Conservation (phyloP, 805 yeast species). For the Hemisphaericaspora nanyangensis region DNA sequence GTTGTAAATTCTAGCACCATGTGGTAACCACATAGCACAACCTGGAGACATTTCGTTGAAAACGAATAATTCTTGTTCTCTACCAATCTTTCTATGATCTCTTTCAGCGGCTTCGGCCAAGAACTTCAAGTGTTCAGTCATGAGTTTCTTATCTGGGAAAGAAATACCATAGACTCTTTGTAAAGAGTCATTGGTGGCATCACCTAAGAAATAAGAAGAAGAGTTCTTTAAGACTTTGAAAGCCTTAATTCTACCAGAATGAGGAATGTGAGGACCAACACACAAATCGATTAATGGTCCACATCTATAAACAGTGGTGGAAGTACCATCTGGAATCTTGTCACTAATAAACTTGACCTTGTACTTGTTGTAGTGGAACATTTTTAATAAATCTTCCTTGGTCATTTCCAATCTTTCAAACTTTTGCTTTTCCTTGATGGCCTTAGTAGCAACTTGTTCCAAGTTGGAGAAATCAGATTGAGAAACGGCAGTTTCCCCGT, state of each 20-base stretch:
- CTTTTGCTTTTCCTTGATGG: conserved; percentile 91
- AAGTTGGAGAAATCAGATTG: conserved; percentile 80
- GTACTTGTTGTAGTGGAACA: conserved; percentile 95
- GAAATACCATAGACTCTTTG: conserved; percentile 98
- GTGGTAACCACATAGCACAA: conserved; percentile 97
- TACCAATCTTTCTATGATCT: conserved; percentile 95
- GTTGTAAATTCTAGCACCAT: conserved; percentile 96
- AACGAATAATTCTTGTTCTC: conserved; percentile 91
- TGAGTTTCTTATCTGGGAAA: conserved; percentile 95
- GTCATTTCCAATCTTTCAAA: conserved; percentile 91
- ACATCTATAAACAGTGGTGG: conserved; percentile 96
- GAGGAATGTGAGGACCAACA: conserved; percentile 96
- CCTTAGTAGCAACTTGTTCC: conserved; percentile 83
- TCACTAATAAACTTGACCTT: conserved; percentile 81
- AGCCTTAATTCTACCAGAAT: conserved; percentile 94
- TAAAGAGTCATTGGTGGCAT: conserved; percentile 84
- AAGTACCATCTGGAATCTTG: conserved; percentile 93
- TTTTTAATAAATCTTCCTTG: conserved; percentile 84
- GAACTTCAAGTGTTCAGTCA: conserved; percentile 93
- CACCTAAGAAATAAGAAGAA: conserved; percentile 94
- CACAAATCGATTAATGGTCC: conserved; percentile 96
- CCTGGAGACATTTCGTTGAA: conserved; percentile 98
- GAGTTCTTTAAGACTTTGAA: conserved; percentile 93
- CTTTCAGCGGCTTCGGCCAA: conserved; percentile 94
- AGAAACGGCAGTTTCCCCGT: conserved; percentile 65